phyloP scores from a whole-genome alignment of 768 basidiomycete species.

The Rhizopogon sp. region DNA sequence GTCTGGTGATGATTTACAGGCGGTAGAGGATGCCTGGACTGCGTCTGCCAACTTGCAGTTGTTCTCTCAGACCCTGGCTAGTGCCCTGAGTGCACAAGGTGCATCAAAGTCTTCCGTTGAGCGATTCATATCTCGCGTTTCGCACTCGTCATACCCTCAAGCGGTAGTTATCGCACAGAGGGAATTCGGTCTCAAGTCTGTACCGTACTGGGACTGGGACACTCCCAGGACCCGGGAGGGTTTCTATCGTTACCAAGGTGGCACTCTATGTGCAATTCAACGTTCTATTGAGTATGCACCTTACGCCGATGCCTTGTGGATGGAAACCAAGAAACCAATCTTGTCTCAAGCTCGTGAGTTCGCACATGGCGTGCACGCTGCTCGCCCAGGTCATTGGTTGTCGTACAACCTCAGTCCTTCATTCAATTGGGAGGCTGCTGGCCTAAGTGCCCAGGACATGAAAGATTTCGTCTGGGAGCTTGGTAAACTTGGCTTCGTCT shows the following conservation, averaged over 20 bases:
- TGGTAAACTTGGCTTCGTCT: constrained; percentile 93
- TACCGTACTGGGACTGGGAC: constrained; percentile 95
- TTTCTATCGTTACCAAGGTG: constrained; percentile 96
- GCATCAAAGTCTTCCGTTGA: constrained; percentile 43
- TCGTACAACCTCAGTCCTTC: constrained; percentile 95
- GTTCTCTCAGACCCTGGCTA: constrained; percentile 68
- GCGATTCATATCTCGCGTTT: constrained; percentile 59
- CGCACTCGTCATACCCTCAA: constrained; percentile 61
- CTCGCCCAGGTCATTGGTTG: constrained; percentile 87
- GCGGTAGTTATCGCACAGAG: constrained; percentile 74
- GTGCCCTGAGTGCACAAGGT: constrained; percentile 61
- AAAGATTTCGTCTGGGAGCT: constrained; percentile 87
- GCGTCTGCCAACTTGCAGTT: constrained; percentile 71
- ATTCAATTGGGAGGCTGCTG: constrained; percentile 94
- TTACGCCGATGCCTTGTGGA: constrained; percentile 89
- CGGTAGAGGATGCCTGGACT: constrained; percentile 87
- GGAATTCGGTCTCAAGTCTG: constrained; percentile 66
- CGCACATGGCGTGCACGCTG: constrained; percentile 79
- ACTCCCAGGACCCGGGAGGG: constrained; percentile 91
- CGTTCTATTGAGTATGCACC: constrained; percentile 92
- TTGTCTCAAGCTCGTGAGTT: constrained; percentile 90
- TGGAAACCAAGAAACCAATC: constrained; percentile 97
- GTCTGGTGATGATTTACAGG: constrained; percentile 75
- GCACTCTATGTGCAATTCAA: constrained; percentile 90
- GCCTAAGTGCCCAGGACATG: constrained; percentile 82